These are phyloP conservation scores for Bromus sterilis DNA, from an alignment of 176 grass and related monocot species.

Conservation along the genomic window DNA sequence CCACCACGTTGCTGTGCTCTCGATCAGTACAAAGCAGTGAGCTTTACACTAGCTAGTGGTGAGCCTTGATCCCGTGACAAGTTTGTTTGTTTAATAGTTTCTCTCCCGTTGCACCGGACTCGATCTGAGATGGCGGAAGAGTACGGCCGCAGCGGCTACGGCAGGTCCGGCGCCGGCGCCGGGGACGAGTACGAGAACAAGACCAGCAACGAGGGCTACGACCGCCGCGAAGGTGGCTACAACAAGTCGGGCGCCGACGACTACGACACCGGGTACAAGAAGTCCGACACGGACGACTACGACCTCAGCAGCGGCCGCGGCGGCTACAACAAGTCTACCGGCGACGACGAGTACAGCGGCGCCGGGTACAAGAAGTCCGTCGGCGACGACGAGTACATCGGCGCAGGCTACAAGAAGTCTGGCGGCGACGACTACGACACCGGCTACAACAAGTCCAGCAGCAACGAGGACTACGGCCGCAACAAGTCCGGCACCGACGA, in stretches of 20 bases:
- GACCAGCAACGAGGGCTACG: not conserved
- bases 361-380: not conserved
- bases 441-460: constrained; percentile 1
- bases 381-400: not conserved
- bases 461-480: not conserved
- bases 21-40: not conserved
- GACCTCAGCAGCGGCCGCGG: not conserved
- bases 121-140: constrained; percentile 33
- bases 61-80: not conserved
- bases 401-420: not conserved
- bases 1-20: not conserved
- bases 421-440: not conserved
- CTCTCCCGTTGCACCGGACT: not conserved
- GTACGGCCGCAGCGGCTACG: constrained; percentile 26
- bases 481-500: not conserved
- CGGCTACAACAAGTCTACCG: constrained; percentile 1
- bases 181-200: constrained; percentile 2
- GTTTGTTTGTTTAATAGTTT: too few relatives aligned
- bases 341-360: constrained; percentile 6
- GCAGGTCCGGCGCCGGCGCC: not conserved
- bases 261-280: not conserved
- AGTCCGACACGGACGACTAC: not conserved
- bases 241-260: not conserved
- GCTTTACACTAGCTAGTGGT: not conserved
- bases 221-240: not conserved